Evolutionary conservation across 2,329 filamentous ascomycete species (phyloP), one percentile per base, ranked within the genome.

Genomic region (Colletotrichum horii): DNA sequence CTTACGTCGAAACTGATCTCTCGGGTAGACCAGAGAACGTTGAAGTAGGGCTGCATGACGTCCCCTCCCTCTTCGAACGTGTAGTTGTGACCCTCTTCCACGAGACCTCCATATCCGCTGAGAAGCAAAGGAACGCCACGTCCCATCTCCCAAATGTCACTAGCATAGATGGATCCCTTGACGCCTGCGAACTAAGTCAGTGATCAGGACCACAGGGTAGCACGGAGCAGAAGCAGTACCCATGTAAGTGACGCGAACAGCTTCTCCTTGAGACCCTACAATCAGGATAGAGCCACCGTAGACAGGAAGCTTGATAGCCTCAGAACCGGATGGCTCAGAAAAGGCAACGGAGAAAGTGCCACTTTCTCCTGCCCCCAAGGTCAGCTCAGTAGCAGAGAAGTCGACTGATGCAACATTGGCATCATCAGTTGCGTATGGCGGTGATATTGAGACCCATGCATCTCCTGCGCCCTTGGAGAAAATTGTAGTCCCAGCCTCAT

Each of bases 101-200:
- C 76, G 30, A 74, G 28, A 22, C 74, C 77, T 22, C 71, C 70
- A 32, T 69, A 62, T 36, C 76, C 76, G 43, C 66, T 77, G 19
- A 78, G 62, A 30, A 76, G 71, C 26, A 79, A 11, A 15, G 78
- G 78, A 16, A 70, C 66, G 11, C 77, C 78, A 34, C 77, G 77
- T 15, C 68, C 55, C 74, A 74, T 69, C 43, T 79, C 78, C 78
- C 78, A 79, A 24, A 77, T 72, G 30, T 79, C 69, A 55, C 71
- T 62, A 19, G 38, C 76, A 43, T 77, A 76, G 12, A 77, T 30
- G 32, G 34, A 74, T 26, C 75, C 76, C 30, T 74, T 75, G 52
- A 78, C 66, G 32, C 78, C 77, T 71, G 34, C 4, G 26, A 61
- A 30, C 3, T 15, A 19, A 61, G 58, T 32, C 22, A n/a, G 30